These are phyloP conservation scores for Cymbopogon flexuosus DNA, from an alignment of 202 grass and related monocot genomes.

Conservation along the genomic window DNA sequence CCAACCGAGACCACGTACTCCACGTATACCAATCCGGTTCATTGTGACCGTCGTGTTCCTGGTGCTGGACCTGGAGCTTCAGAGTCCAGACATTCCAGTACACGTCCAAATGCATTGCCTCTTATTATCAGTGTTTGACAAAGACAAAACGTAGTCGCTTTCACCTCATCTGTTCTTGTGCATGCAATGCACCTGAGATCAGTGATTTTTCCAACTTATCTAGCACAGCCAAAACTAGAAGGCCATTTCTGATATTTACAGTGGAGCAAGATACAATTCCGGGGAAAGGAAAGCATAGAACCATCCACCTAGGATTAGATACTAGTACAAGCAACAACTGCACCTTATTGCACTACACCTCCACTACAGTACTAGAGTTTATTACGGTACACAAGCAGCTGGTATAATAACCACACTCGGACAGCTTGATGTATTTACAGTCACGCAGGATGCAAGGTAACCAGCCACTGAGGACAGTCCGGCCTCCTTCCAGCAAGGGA, in stretches of 20 bases:
- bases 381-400: slow-evolving; percentile 38
- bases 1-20: background rate
- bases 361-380: slow-evolving; percentile 29
- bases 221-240: background rate
- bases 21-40: background rate
- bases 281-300: background rate
- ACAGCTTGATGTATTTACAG: slow-evolving; percentile 45
- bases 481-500: slow-evolving; percentile 68
- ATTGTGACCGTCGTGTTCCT: slow-evolving; percentile 5
- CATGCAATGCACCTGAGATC: background rate
- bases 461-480: slow-evolving; percentile 58
- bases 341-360: slow-evolving; percentile 42
- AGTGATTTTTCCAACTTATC: background rate
- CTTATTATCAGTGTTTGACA: background rate
- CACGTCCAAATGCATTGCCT: background rate
- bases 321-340: slow-evolving; percentile 24
- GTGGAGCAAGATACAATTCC: slow-evolving; percentile 6
- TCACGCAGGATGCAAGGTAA: slow-evolving; percentile 60
- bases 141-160: background rate
- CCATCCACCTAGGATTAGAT: slow-evolving; percentile 39
- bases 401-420: slow-evolving; percentile 23
- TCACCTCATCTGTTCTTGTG: background rate
- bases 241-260: background rate
- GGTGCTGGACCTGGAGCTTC: background rate
- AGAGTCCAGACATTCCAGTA: background rate